Conservation (phyloP, 306 rosid genomes). For the Quercus ilex region DNA sequence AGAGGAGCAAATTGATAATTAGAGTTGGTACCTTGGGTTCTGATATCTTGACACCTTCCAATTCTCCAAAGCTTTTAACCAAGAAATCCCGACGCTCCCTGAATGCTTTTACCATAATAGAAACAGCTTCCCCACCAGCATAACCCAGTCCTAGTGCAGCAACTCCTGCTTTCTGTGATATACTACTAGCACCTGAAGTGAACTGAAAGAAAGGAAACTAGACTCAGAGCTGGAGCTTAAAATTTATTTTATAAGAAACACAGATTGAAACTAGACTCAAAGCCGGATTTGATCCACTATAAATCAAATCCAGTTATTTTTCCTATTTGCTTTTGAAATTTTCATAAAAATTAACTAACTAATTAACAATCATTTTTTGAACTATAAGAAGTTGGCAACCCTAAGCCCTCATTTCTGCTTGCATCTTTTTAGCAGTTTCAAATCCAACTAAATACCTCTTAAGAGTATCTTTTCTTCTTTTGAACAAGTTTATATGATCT, state of each 20-base stretch:
- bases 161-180: slow-evolving; percentile 91
- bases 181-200: slow-evolving; percentile 93
- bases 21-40: slow-evolving; percentile 69
- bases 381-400: not conserved
- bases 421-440: not conserved
- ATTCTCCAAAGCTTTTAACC: slow-evolving; percentile 72
- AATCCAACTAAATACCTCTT: not conserved
- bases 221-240: slow-evolving; percentile 20
- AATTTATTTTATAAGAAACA: not conserved
- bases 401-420: not conserved
- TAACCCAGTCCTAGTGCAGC: slow-evolving; percentile 93
- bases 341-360: not conserved
- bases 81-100: slow-evolving; percentile 84
- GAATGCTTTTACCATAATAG: slow-evolving; percentile 89
- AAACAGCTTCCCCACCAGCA: slow-evolving; percentile 90
- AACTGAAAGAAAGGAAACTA: slow-evolving; percentile 44
- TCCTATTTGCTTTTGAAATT: not conserved
- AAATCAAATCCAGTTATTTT: not conserved
- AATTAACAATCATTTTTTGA: not conserved
- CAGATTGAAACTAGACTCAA: not conserved
- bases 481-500: not conserved
- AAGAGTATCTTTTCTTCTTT: not conserved
- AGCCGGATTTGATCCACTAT: too few relatives aligned
- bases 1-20: not conserved
- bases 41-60: slow-evolving; percentile 72